These are phyloP conservation scores for Lagenaria siceraria DNA, from an alignment of 306 rosid species.

Conservation along the genomic window DNA sequence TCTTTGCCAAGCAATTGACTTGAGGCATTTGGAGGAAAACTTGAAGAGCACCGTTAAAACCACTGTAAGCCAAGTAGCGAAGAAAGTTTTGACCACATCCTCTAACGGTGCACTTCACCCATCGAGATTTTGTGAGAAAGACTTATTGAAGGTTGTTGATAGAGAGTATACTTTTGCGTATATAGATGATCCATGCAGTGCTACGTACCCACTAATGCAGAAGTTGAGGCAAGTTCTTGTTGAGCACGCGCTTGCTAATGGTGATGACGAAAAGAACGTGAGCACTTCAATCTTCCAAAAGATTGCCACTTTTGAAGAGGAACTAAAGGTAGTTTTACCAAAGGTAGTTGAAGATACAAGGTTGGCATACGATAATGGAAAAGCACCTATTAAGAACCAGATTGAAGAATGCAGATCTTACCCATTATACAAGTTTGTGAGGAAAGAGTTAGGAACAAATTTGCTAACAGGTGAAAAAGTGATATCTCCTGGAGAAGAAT, in stretches of 20 bases:
- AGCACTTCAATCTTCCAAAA: constrained; percentile 78
- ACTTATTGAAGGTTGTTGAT: constrained; percentile 55
- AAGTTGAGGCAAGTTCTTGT: constrained; percentile 59
- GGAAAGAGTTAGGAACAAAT: constrained; percentile 44
- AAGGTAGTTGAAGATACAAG: constrained; percentile 62
- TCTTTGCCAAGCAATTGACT: constrained; percentile 75
- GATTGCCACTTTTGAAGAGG: constrained; percentile 64
- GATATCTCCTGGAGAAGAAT: constrained; percentile 66
- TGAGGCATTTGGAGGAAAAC: constrained; percentile 88
- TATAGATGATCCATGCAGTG: constrained; percentile 63
- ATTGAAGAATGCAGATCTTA: constrained; percentile 69
- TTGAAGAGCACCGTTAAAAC: constrained; percentile 48
- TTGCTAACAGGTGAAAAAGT: constrained; percentile 53
- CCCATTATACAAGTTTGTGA: constrained; percentile 70
- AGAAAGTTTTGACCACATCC: constrained; percentile 58
- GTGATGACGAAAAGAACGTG: constrained; percentile 33
- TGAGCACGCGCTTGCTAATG: constrained; percentile 57
- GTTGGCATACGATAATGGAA: constrained; percentile 36
- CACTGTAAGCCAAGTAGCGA: constrained; percentile 55
- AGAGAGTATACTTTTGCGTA: constrained; percentile 56
- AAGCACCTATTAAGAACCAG: constrained; percentile 27
- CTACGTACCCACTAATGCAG: constrained; percentile 76
- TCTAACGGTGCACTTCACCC: constrained; percentile 69
- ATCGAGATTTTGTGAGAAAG: constrained; percentile 71
- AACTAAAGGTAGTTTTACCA: constrained; percentile 44